Evolutionary conservation across 208 protist genomes (phyloP), one percentile per base, ranked within the genome.

Genomic region (Balamuthia mandrillaris): DNA sequence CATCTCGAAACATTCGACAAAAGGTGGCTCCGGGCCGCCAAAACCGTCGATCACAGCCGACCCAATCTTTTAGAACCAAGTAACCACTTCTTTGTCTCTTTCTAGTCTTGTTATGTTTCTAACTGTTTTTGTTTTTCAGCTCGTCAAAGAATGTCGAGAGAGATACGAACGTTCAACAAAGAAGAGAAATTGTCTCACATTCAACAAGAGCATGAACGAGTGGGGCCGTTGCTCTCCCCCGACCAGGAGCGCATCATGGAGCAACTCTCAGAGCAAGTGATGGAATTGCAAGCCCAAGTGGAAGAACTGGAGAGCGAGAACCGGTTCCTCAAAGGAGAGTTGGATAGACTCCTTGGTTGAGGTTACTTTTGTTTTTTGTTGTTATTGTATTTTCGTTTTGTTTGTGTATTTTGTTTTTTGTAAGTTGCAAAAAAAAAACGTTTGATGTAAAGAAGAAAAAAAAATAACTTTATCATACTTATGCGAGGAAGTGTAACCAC

Each of bases 1-100:
- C 74, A 82, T 21, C 51, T 82, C 4, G 51, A 82, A 52, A 82
- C 37, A 21, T 82, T 82, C 74, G 37, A 60, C 1, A 27, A 29
- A 14, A 45, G 63, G 47, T 31, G 6, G 1, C 51, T 82, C 18
- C 58, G 63, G 74, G 63, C 74, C 0, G 63, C 74, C 49, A 60
- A 65, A n/a, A 82, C 74, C 2, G 49, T 45, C n/a, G 74, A 82
- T 35, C 74, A 52, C 27, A 56, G 42, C 9, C 29, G 42, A 5
- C 68, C 68, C 42, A 6, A 42, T 27, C 68, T 78, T 27, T 12
- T 68, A 14, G n/a, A 68, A 14, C 29, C 29, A 16, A 68, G 29
- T 37, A 27, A 27, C 21, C 24, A 7, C 24, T 60, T n/a, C 21
- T 14, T 14, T 60, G 37, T 75, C 7, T 9, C 6, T 37, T 49